These are phyloP conservation scores for Fonsecaea erecta DNA, from an alignment of 2,329 filamentous ascomycete genomes.

Conservation along the genomic window DNA sequence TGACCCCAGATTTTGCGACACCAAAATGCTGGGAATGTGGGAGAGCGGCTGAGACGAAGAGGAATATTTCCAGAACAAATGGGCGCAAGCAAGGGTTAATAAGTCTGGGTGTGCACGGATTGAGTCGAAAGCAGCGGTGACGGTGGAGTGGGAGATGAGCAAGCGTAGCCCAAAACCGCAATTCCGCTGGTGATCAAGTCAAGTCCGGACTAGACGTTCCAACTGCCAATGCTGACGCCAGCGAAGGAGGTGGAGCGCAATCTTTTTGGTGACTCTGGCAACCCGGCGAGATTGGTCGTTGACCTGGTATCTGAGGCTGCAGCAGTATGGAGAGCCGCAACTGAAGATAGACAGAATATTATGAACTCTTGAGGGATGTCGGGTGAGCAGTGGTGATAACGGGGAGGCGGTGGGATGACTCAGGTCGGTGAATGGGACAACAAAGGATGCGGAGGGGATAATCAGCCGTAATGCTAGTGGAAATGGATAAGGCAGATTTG, in stretches of 20 bases:
- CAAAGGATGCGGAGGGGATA: not conserved
- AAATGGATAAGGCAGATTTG: not conserved
- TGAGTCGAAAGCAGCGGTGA: conserved; percentile 1
- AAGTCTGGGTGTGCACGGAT: not conserved
- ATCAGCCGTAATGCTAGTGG: not conserved
- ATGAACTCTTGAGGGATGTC: not conserved
- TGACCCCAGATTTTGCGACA: conserved; percentile 4
- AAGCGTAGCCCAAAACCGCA: not conserved
- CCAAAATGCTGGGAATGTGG: not conserved
- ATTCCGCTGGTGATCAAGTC: conserved; percentile 5
- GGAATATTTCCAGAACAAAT: not conserved
- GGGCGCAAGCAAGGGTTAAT: not conserved
- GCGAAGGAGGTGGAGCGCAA: not conserved
- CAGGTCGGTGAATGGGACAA: not conserved
- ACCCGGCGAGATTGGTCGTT: not conserved
- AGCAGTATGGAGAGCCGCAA: not conserved
- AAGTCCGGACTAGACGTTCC: not conserved
- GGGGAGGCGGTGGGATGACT: not conserved
- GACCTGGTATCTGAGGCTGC: not conserved
- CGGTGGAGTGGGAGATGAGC: conserved; percentile 1
- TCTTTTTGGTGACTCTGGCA: not conserved
- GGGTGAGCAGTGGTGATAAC: not conserved
- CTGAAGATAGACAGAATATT: not conserved
- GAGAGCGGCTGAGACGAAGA: not conserved
- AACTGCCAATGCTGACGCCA: not conserved